Conservation (phyloP, 179 eudicot genomes). For the Beta macrorhiza region DNA sequence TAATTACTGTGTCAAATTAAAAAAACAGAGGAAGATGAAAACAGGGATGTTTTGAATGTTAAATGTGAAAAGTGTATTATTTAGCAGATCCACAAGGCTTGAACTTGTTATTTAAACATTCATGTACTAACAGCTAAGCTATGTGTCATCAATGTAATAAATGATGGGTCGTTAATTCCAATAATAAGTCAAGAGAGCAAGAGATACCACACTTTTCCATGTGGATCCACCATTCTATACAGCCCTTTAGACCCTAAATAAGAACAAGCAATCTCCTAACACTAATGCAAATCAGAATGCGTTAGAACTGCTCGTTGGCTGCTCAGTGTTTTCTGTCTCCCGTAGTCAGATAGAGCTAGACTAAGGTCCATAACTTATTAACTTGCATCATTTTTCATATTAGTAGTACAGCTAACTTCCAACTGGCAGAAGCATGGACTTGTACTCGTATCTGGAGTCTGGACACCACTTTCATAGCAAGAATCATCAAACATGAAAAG, state of each 20-base stretch:
- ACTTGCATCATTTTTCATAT: not conserved
- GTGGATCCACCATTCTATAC: not conserved
- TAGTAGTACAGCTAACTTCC: not conserved
- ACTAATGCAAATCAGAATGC: not conserved
- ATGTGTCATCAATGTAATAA: too few relatives aligned
- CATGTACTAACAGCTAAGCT: too few relatives aligned
- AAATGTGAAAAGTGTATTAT: too few relatives aligned
- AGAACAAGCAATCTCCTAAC: not conserved
- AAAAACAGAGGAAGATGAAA: not conserved
- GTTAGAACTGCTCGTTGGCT: not conserved
- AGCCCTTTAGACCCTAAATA: not conserved
- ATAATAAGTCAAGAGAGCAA: too few relatives aligned
- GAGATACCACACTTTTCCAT: too few relatives aligned
- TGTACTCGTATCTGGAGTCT: not conserved
- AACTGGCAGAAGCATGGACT: not conserved
- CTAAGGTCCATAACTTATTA: not conserved
- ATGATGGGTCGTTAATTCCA: too few relatives aligned
- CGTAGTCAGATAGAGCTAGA: not conserved
- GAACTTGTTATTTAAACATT: too few relatives aligned
- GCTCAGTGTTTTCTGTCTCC: not conserved
- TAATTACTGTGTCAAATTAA: too few relatives aligned
- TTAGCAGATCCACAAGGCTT: too few relatives aligned
- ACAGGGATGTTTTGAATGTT: too few relatives aligned
- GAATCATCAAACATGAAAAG: not conserved
- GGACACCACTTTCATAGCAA: not conserved